These are phyloP conservation scores for Quaeritorhiza haematococci DNA, from an alignment of 371 early-diverging fungal genomes.

Conservation along the genomic window DNA sequence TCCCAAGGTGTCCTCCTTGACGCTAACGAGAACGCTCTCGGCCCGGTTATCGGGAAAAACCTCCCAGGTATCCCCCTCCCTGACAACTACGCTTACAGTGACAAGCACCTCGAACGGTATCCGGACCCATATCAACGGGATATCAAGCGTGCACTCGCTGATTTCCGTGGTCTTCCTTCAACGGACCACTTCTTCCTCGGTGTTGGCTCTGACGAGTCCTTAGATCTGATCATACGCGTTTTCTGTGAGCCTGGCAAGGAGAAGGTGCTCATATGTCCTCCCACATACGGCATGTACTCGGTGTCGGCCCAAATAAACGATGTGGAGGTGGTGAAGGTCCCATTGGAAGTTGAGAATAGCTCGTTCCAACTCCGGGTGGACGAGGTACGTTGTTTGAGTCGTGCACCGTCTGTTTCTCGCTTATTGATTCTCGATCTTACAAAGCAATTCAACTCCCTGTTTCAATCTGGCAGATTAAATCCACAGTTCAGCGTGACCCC, in stretches of 20 bases:
- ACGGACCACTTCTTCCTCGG: conserved; percentile 82
- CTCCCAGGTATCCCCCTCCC: conserved; percentile 12
- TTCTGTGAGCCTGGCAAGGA: conserved; percentile 88
- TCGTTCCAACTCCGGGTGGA: conserved; percentile 74
- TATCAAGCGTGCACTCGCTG: conserved; percentile 71
- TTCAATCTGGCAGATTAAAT: conserved; percentile 45
- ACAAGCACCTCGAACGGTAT: conserved; percentile 78
- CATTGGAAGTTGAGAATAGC: conserved; percentile 66
- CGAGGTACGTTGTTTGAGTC: conserved; percentile 45
- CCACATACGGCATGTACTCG: conserved; percentile 98
- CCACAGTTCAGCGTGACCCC: conserved; percentile 57
- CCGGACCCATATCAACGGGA: conserved; percentile 88
- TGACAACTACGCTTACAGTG: conserved; percentile 8
- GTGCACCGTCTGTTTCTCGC: not conserved
- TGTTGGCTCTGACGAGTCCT: conserved; percentile 94
- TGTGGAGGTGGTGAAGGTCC: conserved; percentile 77
- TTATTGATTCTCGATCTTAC: not conserved
- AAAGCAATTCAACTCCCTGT: too few relatives aligned
- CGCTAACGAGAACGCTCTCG: conserved; percentile 96
- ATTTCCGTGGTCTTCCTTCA: conserved; percentile 58
- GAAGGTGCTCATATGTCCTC: conserved; percentile 88
- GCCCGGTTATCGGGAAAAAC: conserved; percentile 53
- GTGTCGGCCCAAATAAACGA: conserved; percentile 93
- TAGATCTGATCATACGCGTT: conserved; percentile 86
- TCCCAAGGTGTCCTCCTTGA: conserved; percentile 86